Evolutionary conservation across 805 yeast genomes (phyloP), one percentile per base, ranked within the genome.

Genomic region (Saccharomyces mikatae): DNA sequence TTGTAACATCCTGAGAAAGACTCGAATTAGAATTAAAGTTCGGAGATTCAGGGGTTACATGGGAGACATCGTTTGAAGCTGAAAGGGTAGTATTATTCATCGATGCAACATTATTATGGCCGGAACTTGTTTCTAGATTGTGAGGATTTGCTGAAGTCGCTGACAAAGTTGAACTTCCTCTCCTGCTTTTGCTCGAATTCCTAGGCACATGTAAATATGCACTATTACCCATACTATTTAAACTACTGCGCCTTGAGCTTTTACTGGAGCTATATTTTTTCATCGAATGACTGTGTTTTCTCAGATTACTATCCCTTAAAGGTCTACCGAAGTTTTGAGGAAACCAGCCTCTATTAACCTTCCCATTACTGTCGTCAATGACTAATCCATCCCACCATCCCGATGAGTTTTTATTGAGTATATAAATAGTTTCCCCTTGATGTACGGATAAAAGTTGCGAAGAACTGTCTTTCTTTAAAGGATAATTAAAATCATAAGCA

Each of bases 311-410:
- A 41, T 52, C 59, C 48, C 49, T 47, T 49, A 56, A 55, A 3
- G 60, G 52, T 32, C 63, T 52, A 24, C 53, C 60, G 76, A 78
- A 84, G 55, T 78, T 80, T 50, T 79, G 79, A 17, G 96, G 96
- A 72, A 89, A 87, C 96, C 96, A 89, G 61, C 96, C 96, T 64
- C 95, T 76, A 44, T 66, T 62, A 5, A 78, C 67, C 4, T 74
- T 69, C 30, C 79, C 78, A 21, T 64, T 68, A 1, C 71, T 49
- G 14, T 26, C 48, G 41, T 61, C 60, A 4, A 61, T 47, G 1
- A 74, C 59, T 17, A 85, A 75, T 11, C 96, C 96, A 67, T 89
- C 96, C 94, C 95, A 88, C 96, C 96, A 89, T 1, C 89, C 87
- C 2, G 81, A 68, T 41, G 78, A 80, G 14, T 81, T 74, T 56